These are phyloP conservation scores for Fusarium sp. DNA, from an alignment of 2,329 filamentous ascomycete species.

Conservation along the genomic window DNA sequence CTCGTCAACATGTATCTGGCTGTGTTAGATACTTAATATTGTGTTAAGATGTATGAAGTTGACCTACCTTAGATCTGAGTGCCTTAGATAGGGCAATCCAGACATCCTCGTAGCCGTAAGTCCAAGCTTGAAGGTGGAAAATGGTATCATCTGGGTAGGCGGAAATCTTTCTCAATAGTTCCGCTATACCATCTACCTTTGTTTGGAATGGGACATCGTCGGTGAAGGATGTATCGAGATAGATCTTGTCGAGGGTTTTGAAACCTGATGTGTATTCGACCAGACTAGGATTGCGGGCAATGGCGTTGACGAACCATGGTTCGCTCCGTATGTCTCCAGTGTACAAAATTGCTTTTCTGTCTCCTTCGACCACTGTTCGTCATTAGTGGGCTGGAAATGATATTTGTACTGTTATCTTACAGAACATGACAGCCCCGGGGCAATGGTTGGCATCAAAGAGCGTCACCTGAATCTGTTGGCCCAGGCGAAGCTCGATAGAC, in stretches of 20 bases:
- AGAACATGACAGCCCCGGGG: slow-evolving; percentile 89
- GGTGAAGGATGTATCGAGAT: slow-evolving; percentile 86
- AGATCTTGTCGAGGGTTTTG: slow-evolving; percentile 80
- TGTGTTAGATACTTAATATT: slow-evolving; percentile 1
- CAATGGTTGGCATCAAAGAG: slow-evolving; percentile 94
- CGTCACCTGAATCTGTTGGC: slow-evolving; percentile 79
- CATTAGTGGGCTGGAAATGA: background rate
- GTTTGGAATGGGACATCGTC: slow-evolving; percentile 61
- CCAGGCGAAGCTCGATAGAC: slow-evolving; percentile 76
- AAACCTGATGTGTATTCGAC: slow-evolving; percentile 77
- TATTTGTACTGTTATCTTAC: slow-evolving; percentile 50
- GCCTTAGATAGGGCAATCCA: slow-evolving; percentile 83
- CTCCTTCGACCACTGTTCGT: slow-evolving; percentile 75
- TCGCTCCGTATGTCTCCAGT: slow-evolving; percentile 91
- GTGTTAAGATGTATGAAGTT: rapidly evolving
- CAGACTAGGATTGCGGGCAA: slow-evolving; percentile 77
- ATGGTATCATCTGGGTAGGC: slow-evolving; percentile 77
- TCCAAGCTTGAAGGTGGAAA: slow-evolving; percentile 91
- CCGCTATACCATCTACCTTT: slow-evolving; percentile 79
- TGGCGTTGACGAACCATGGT: slow-evolving; percentile 82
- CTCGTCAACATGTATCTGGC: slow-evolving; percentile 80
- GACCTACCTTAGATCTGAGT: slow-evolving; percentile 69
- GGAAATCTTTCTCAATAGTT: slow-evolving; percentile 76
- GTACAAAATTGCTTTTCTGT: slow-evolving; percentile 80
- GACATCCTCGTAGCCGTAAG: slow-evolving; percentile 89